Base-by-base conservation (phyloP, 306 rosid genomes). In the Corylus heterophylla region DNA sequence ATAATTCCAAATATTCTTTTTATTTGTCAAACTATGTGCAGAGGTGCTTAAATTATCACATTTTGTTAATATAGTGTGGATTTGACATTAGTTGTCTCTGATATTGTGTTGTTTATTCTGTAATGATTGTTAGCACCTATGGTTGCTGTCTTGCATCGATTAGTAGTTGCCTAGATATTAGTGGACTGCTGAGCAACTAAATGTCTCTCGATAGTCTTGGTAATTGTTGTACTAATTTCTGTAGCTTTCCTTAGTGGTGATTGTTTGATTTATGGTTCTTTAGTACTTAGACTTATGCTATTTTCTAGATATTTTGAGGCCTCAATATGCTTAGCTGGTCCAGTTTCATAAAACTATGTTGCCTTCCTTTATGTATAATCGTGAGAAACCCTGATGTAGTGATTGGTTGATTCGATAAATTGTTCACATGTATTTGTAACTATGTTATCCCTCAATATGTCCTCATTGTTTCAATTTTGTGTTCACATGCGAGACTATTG, bases 1-100 rank as follows among this genome's bases (percentile, higher is more conserved):
- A 11, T 48, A 56, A 55, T 17, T 20, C 67, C 73, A 64, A 31
- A 78, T 71, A 48, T 42, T 69, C 14, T 49, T 69, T 47, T 69
- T 45, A 7, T 35, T 74, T 52, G 37, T 67, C 70, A 68, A 70
- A 61, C 45, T 45, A 62, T 58, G 35, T 76, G 67, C 67, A 10
- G 58, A 58, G 44, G 9, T 59, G 49, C 56, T 76, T 62, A 62
- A 20, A 13, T 31, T 62, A 27, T 56, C 31, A n/a, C 3, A 56
- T 56, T 2, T 18, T 17, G 63, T 56, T n/a, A 56, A 20, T 29
- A 59, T 22, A 22, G 3, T 20, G 35, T 22, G 22, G 25, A 2
- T 59, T 59, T 59, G 2, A 59, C 35, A 22, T 22, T 59, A 61
- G 67, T 61, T 20, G 17, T 13, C 39, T 27, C 22, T 56, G 11